These are phyloP conservation scores for Ambrosia artemisiifolia DNA, from an alignment of 129 eudicot species.

Conservation along the genomic window DNA sequence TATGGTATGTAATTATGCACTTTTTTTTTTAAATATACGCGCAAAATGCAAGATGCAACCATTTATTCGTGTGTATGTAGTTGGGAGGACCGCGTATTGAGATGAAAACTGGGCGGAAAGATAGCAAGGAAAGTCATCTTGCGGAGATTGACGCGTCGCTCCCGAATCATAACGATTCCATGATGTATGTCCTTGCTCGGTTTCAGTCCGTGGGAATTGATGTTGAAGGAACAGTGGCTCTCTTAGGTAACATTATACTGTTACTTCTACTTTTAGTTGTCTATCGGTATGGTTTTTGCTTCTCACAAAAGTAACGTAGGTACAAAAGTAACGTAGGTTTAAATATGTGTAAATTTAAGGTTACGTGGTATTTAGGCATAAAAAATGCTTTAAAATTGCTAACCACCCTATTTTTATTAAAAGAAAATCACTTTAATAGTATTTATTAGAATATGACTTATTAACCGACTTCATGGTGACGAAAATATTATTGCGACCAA, in stretches of 20 bases:
- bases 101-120: slow-evolving; percentile 81
- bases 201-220: slow-evolving; percentile 71
- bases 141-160: slow-evolving; percentile 48
- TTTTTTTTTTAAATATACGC: not conserved
- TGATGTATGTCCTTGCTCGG: slow-evolving; percentile 46
- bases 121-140: slow-evolving; percentile 55
- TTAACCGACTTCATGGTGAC: no score
- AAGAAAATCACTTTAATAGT: not conserved
- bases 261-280: no score
- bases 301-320: no score
- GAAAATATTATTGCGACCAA: no score
- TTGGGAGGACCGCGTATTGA: slow-evolving; percentile 76
- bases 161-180: slow-evolving; percentile 71
- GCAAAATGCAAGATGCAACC: not conserved
- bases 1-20: slow-evolving; percentile 40
- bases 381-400: no score
- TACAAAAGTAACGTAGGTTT: no score
- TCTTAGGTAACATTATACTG: slow-evolving; percentile 39
- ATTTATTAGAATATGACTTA: not conserved
- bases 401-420: not conserved
- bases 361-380: no score
- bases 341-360: no score
- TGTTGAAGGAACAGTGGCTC: slow-evolving; percentile 86
- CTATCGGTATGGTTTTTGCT: no score
- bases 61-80: slow-evolving; percentile 22